Conservation (phyloP, 192 early-diverging fungal species). For the Backusella tuberculispora region DNA sequence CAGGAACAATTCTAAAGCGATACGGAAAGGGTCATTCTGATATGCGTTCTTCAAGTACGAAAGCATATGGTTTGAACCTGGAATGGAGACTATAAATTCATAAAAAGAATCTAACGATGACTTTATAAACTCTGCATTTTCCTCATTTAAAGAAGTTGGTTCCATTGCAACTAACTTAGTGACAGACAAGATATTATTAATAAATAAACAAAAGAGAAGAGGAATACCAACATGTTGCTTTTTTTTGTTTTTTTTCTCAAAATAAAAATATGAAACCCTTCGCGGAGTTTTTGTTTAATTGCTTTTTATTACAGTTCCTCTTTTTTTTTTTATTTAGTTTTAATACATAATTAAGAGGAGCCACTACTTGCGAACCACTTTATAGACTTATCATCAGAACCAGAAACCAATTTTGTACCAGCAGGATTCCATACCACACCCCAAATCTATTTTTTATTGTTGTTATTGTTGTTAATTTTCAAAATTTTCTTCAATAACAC, state of each 20-base stretch:
- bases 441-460: slow-evolving; percentile 69
- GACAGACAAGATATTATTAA: background rate
- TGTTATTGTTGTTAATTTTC: background rate
- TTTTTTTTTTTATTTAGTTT: no score
- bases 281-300: no score
- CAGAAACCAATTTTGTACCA: slow-evolving; percentile 71
- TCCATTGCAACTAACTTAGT: slow-evolving; percentile 27
- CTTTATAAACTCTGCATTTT: slow-evolving; percentile 48
- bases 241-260: no score
- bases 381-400: slow-evolving; percentile 71
- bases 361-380: slow-evolving; percentile 50
- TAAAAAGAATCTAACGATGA: slow-evolving; percentile 48
- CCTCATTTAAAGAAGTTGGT: slow-evolving; percentile 10
- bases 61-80: slow-evolving; percentile 75
- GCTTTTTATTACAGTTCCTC: no score
- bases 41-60: slow-evolving; percentile 89
- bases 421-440: slow-evolving; percentile 80
- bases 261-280: no score
- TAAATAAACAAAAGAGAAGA: background rate
- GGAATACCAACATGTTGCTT: background rate
- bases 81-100: slow-evolving; percentile 53
- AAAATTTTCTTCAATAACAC: background rate
- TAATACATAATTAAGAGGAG: slow-evolving; percentile 21
- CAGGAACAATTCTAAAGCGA: slow-evolving; percentile 80
- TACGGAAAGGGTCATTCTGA: slow-evolving; percentile 93